phyloP scores from a whole-genome alignment of 1,284 basidiomycete genomes.

The Anthracocystis panici-leucophaei region DNA sequence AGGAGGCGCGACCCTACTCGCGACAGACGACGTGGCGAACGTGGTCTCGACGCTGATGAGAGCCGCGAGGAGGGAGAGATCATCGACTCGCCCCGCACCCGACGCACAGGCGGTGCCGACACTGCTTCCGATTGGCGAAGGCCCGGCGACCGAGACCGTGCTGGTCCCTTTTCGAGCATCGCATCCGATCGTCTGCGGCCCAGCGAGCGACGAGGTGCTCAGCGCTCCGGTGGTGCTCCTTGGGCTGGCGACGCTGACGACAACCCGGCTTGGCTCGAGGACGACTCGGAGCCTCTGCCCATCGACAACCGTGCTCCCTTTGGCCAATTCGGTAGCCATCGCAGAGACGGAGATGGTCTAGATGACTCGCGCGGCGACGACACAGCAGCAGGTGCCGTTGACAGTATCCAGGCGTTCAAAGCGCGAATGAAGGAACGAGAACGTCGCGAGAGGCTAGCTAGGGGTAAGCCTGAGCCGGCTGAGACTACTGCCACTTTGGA shows the following conservation, averaged over 20 bases:
- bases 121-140: constrained; percentile 52
- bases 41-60: constrained; percentile 44
- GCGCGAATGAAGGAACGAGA: constrained; percentile 86
- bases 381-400: constrained; percentile 67
- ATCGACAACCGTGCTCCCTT: constrained; percentile 51
- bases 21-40: constrained; percentile 42
- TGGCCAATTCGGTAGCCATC: constrained; percentile 69
- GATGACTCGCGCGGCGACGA: constrained; percentile 21
- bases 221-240: constrained; percentile 32
- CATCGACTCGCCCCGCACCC: constrained; percentile 50
- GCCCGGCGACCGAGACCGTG: constrained; percentile 44
- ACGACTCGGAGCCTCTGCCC: constrained; percentile 72
- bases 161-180: constrained; percentile 39
- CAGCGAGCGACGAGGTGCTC: constrained; percentile 41
- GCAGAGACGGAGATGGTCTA: constrained; percentile 26
- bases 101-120: constrained; percentile 50
- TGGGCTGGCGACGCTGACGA: constrained; percentile 75
- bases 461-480: constrained; percentile 31
- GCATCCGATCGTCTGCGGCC: constrained; percentile 44
- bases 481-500: constrained; percentile 7
- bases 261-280: constrained; percentile 92
- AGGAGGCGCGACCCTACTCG: constrained; percentile 34
- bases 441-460: constrained; percentile 71
- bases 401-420: constrained; percentile 90
- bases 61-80: constrained; percentile 49